Evolutionary conservation across 2,329 filamentous ascomycete genomes (phyloP), one percentile per base, ranked within the genome.

Genomic region (Harringtonia lauricola): DNA sequence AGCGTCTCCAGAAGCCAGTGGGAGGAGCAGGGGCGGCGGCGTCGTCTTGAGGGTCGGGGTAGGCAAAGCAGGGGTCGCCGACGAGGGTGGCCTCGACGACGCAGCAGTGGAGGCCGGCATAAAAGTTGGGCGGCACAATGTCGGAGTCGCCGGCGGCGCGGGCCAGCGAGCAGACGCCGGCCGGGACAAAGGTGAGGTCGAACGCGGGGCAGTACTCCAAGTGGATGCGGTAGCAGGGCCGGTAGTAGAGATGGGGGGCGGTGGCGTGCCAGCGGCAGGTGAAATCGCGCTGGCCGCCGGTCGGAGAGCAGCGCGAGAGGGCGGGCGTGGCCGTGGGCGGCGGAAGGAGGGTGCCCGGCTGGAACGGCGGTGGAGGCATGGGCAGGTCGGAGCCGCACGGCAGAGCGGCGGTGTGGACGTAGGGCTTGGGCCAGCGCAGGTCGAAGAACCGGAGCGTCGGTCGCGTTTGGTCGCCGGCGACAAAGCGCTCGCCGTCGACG

Each of bases 401-500:
- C 12, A 74, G 58, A 5, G 62, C 66, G 4, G 64, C 59, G 3
- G 68, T 69, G 56, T 76, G 66, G 43, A 66, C 57, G 49, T 76
- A 76, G 3, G 57, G 49, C 48, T 58, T 68, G 0, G 65, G 55
- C 58, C 67, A 70, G 12, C 73, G 70, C 43, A 73, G 72, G 59
- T 77, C 73, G 46, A 76, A 76, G 28, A 75, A 55, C 42, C 71
- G 68, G 43, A 77, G 48, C 10, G 62, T 59, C 0, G 65, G 58
- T 4, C 61, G 59, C 15, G 59, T 58, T 30, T 65, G 66, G 50
- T 65, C 69, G 3, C 71, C 72, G 0, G 64, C 64, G 4, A 76
- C 53, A 46, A 77, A 77, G 13, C 69, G 63, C 39, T 74, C 67
- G 2, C 62, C 60, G 30, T 71, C 72, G 43, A 69, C 70, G 1